These are phyloP conservation scores for Epichloe hybrida DNA, from an alignment of 2,329 filamentous ascomycete species.

Conservation along the genomic window DNA sequence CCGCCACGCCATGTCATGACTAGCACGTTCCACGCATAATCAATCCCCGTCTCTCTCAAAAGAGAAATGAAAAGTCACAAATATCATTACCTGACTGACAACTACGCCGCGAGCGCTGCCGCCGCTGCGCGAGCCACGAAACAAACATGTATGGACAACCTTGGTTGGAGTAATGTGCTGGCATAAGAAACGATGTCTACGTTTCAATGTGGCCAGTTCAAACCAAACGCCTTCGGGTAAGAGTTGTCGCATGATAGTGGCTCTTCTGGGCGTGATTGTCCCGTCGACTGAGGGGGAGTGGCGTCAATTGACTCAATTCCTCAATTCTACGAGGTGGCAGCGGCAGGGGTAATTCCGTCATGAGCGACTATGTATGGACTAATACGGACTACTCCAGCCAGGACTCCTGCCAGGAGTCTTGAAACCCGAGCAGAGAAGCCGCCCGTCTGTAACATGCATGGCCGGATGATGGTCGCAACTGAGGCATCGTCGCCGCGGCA, in stretches of 20 bases:
- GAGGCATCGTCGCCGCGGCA: background rate
- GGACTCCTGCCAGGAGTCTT: background rate
- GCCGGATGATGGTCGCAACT: background rate
- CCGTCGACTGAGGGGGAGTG: background rate
- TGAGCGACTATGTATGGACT: no score
- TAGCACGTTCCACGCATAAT: slow-evolving; percentile 36
- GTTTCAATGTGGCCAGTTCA: slow-evolving; percentile 19
- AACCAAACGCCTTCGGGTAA: slow-evolving; percentile 15
- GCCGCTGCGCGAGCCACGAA: background rate
- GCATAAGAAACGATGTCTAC: slow-evolving; percentile 9
- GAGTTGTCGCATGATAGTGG: slow-evolving; percentile 6
- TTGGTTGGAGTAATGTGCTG: background rate
- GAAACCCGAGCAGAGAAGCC: background rate
- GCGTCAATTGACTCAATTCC: no score
- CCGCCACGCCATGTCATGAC: slow-evolving; percentile 10
- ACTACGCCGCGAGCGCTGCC: background rate
- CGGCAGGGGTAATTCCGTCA: background rate
- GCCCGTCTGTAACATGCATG: background rate
- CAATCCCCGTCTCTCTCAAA: no score
- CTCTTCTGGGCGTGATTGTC: background rate
- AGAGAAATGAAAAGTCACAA: no score
- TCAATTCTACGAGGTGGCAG: background rate
- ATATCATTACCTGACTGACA: background rate
- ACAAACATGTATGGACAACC: background rate
- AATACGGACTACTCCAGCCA: no score